Base-by-base conservation (phyloP, 2,329 filamentous ascomycete genomes). In the Venturia pyrina region DNA sequence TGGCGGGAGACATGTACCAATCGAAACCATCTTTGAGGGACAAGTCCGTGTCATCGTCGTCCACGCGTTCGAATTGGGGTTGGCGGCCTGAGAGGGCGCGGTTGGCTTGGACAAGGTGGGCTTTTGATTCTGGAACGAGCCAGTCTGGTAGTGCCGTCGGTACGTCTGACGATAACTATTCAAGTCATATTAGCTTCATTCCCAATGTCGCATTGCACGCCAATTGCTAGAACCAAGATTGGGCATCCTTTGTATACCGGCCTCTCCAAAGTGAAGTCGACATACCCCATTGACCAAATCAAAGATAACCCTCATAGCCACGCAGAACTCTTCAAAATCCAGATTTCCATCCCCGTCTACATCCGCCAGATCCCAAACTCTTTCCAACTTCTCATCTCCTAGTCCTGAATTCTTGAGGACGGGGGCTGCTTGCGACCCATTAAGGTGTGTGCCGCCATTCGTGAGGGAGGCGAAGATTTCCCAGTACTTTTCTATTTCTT, bases 281-380 rank as follows among this genome's bases (percentile, higher is more conserved):
- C 84, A 68, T 83, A 96, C 91, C 72, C 95, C 95, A 74, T 99
- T 99, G 71, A 99, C 87, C 70, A 98, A 81, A 76, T 99, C 95
- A 77, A 98, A 99, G 72, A 98, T 97, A 73, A 99, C 81, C 73
- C 95, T 87, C 95, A 99, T 99, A 48, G 93, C 95, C 67, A 99
- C 95, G 77, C 95, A 99, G 77, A 99, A 99, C 82, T 99, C 95
- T 80, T 99, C 95, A 80, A 99, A 99, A 79, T 99, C 95, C 65
- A 99, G 83, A 78, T 96, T 96, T 69, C 95, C 95, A 80, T 99
- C 95, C 72, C 93, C 93, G 78, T 99, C 95, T 68, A 99, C 91
- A 76, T 99, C 95, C 67, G 95, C 91, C 69, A 99, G 83, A 74
- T 99, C 95, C 95, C 95, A 99, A 69, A 99, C 91, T 72, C 88